Evolutionary conservation across 148 eudicot species (phyloP).

Genomic region (Camellia sinensis): DNA sequence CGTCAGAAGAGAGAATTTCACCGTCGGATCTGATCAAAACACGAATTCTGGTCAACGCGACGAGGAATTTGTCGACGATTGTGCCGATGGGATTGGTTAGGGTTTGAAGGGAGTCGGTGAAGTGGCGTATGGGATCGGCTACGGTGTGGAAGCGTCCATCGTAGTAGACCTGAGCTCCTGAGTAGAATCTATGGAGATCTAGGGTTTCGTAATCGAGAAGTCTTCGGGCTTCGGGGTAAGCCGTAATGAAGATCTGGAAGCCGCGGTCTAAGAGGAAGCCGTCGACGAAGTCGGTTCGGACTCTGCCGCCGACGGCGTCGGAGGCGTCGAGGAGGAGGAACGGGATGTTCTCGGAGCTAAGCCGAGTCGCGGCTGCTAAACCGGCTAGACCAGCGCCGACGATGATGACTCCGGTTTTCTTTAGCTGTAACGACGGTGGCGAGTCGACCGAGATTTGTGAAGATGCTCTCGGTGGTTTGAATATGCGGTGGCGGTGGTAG

Average conservation of each 20-base stretch:
- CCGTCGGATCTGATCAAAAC: constrained; percentile 51
- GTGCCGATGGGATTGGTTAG: constrained; percentile 78
- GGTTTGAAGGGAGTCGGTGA: constrained; percentile 42
- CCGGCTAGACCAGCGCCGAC: constrained; percentile 94
- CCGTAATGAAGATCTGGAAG: constrained; percentile 95
- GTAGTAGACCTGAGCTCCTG: constrained; percentile 70
- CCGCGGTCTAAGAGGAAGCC: constrained; percentile 95
- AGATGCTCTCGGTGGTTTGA: constrained; percentile 23
- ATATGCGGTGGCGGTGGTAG: constrained; percentile 18
- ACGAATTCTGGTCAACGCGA: constrained; percentile 52
- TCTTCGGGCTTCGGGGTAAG: constrained; percentile 71
- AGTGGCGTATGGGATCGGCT: constrained; percentile 81
- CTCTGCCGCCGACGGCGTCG: constrained; percentile 89
- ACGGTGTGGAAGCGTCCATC: constrained; percentile 63
- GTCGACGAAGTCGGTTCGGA: constrained; percentile 74
- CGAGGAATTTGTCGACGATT: constrained; percentile 54
- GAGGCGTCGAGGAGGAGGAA: constrained; percentile 83
- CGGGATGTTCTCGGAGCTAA: constrained; percentile 46
- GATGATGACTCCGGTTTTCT: constrained; percentile 42
- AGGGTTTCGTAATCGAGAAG: constrained; percentile 63
- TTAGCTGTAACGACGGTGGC: constrained; percentile 13
- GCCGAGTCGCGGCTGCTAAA: constrained; percentile 71
- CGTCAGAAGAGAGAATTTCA: constrained; percentile 43
- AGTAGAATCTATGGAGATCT: constrained; percentile 68
- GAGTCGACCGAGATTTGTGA: constrained; percentile 29